A percentile compares a stretch with the other conserved stretches of the same genome.
These are phyloP conservation scores for Neurospora crassa DNA, from an alignment of 2,329 filamentous ascomycete species.

Conservation along the genomic window DNA sequence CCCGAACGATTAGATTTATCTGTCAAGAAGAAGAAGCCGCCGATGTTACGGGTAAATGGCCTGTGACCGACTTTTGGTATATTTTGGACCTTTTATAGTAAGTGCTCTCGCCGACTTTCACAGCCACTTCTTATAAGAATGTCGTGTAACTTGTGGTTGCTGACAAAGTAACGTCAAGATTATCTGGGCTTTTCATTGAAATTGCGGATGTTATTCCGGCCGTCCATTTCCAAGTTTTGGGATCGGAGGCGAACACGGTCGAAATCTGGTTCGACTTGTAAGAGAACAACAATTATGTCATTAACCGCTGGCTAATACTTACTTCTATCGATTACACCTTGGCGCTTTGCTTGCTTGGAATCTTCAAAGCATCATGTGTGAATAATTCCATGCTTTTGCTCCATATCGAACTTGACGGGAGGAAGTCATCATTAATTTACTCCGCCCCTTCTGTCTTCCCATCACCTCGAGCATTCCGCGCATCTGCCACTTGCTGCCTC, in stretches of 20 bases:
- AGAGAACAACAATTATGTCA: background rate
- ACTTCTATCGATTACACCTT: background rate
- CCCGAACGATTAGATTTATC: too few species aligned
- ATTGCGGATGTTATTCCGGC: background rate
- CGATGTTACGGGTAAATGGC: background rate
- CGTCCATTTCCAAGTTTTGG: background rate
- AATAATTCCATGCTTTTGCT: background rate
- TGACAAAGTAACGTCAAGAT: background rate
- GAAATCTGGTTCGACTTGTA: background rate
- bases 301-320: background rate
- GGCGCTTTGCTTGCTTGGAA: background rate
- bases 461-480: background rate
- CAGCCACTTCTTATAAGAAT: background rate
- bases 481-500: background rate
- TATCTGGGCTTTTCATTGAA: background rate
- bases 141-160: background rate
- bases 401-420: background rate
- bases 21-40: background rate
- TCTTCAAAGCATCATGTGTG: background rate
- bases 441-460: background rate
- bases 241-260: background rate
- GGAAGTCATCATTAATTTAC: background rate
- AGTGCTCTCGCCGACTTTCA: background rate
- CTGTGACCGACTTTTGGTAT: too few species aligned
- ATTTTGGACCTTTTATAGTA: background rate